Evolutionary conservation across 2,329 filamentous ascomycete genomes (phyloP), one percentile per base, ranked within the genome.

Genomic region (Penicillium sp.): DNA sequence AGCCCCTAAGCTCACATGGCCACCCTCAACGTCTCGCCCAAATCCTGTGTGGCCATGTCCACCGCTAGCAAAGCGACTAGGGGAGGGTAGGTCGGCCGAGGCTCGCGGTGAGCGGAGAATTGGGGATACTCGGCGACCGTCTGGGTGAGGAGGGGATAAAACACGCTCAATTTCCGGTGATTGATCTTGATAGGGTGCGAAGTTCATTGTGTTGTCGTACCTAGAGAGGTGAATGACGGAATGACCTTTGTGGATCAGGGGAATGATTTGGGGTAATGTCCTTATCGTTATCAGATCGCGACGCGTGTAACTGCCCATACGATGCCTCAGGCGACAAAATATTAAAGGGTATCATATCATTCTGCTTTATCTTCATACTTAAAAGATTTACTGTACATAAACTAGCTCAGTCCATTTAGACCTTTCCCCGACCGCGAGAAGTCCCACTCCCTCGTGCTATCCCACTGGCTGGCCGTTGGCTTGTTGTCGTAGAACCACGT

Each of bases 171-270:
- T 84, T 79, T 97, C 93, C 10, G 94, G 94, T 17, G 89, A 89
- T 49, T 89, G 89, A 75, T 93, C 93, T 80, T 97, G 94, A 78
- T 97, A 99, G 38, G 94, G 94, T 46, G 94, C 94, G 75, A 97
- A 99, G 80, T 97, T 90, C 90, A 94, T 94, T 56, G 68, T 79
- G 60, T 56, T 13, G 27, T 41, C 8, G 19, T 48, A 38, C n/a
- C 43, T 40, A 13, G 13, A 40, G 31, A 54, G 42, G n/a, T 15
- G 25, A 40, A 48, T 49, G 41, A 40, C 33, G 51, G 42, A 29
- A 31, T 35, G 31, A 35, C 62, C 33, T 21, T 45, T 21, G 42
- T 41, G 42, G 51, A 57, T 35, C 17, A 59, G 52, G 52, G 35
- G 29, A 55, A 46, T 37, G 17, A 49, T 21, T 51, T 38, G 54